Evolutionary conservation across 345 rosid species (phyloP).

Genomic region (Litchi chinensis): DNA sequence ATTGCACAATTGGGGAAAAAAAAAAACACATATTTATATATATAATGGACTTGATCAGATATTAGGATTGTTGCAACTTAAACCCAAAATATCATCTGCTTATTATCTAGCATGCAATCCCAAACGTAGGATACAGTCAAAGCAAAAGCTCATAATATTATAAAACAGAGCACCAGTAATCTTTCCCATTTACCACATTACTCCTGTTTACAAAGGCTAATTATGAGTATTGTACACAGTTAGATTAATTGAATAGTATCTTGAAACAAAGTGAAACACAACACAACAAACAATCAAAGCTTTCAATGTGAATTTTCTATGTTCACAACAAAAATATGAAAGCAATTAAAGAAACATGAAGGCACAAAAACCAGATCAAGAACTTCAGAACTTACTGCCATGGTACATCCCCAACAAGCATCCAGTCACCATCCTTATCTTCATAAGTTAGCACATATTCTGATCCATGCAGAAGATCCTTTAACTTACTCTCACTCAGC

Average conservation of each 20-base stretch:
- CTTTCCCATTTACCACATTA: not conserved
- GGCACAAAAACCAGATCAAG: not conserved
- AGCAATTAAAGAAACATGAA: not conserved
- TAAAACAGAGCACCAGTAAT: not conserved
- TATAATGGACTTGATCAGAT: not conserved
- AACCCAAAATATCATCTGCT: not conserved
- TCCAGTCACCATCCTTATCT: conserved; percentile 94
- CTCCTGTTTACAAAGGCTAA: not conserved
- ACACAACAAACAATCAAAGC: not conserved
- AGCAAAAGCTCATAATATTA: not conserved
- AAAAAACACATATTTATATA: not conserved
- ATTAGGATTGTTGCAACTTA: not conserved
- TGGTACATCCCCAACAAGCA: conserved; percentile 99
- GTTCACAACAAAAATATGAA: not conserved
- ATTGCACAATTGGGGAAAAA: not conserved
- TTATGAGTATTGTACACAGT: not conserved
- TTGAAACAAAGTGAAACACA: not conserved
- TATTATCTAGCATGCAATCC: not conserved
- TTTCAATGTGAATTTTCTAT: not conserved
- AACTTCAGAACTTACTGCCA: conserved; percentile 72
- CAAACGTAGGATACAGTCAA: not conserved
- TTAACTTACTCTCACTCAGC: conserved; percentile 68
- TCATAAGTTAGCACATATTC: conserved; percentile 87
- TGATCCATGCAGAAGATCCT: conserved; percentile 85
- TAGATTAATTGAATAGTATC: not conserved